Evolutionary conservation across 2,329 filamentous ascomycete species (phyloP).

Genomic region (Pseudogymnoascus pannorum): DNA sequence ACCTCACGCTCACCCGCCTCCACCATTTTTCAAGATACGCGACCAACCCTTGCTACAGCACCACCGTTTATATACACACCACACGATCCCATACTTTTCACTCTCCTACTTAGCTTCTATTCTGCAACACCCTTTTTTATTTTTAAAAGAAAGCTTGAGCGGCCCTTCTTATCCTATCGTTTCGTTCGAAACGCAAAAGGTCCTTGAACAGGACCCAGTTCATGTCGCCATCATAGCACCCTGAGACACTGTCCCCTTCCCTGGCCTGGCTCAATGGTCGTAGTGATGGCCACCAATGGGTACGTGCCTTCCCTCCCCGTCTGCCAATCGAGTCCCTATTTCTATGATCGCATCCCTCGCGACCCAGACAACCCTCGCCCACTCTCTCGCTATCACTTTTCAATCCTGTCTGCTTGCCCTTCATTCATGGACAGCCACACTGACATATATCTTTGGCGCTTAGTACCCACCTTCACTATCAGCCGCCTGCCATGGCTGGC

Average conservation of each 20-base stretch:
- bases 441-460: conserved; percentile 1
- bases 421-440: conserved; percentile 14
- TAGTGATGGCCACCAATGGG: conserved; percentile 27
- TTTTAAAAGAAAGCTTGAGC: not conserved
- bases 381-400: conserved; percentile 16
- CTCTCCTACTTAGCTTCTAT: not conserved
- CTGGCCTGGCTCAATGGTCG: conserved; percentile 19
- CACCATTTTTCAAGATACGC: conserved; percentile 6
- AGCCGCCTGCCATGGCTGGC: conserved; percentile 14
- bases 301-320: conserved; percentile 18
- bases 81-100: not conserved
- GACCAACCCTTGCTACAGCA: not conserved
- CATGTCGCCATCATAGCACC: conserved; percentile 5
- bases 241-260: conserved; percentile 7
- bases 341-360: not conserved
- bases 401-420: conserved; percentile 15
- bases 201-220: not conserved
- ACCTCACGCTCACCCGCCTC: not conserved
- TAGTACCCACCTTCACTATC: conserved; percentile 7
- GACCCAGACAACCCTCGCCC: not conserved
- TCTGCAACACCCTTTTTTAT: not conserved
- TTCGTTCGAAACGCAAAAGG: not conserved
- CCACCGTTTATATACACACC: not conserved
- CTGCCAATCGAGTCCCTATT: conserved; percentile 4
- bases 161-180: not conserved